These are phyloP conservation scores for Gossypium turneri DNA, from an alignment of 345 rosid genomes.

Conservation along the genomic window DNA sequence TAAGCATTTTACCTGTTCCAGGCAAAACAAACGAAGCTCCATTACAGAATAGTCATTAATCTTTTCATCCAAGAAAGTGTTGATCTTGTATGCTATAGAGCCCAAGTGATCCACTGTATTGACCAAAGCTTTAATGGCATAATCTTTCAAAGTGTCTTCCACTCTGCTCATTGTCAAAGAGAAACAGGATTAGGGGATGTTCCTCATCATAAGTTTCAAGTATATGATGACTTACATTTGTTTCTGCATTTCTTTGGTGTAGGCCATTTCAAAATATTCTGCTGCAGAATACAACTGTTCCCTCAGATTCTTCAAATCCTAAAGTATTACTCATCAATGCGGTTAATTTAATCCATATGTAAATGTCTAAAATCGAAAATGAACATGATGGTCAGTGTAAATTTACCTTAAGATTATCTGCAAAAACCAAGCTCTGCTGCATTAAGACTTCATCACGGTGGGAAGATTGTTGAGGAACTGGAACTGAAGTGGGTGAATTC, in stretches of 20 bases:
- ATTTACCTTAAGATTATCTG: conserved; percentile 59
- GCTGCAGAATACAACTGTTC: conserved; percentile 66
- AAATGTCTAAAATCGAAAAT: conserved; percentile 15
- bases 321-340: background rate
- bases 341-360: background rate
- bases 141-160: conserved; percentile 60
- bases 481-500: conserved; percentile 41
- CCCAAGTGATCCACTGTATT: conserved; percentile 89
- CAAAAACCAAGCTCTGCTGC: conserved; percentile 63
- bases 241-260: conserved; percentile 54
- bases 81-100: conserved; percentile 65
- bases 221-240: conserved; percentile 40
- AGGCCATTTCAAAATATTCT: conserved; percentile 66
- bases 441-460: conserved; percentile 63
- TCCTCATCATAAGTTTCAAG: background rate
- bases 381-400: background rate
- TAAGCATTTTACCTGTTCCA: conserved; percentile 43
- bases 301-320: conserved; percentile 80
- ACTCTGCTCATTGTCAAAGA: conserved; percentile 34
- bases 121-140: conserved; percentile 65
- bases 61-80: conserved; percentile 45
- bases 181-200: background rate
- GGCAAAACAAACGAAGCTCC: conserved; percentile 48
- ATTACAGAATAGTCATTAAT: conserved; percentile 43
- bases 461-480: conserved; percentile 40